Evolutionary conservation across 257 asterid genomes (phyloP).

Genomic region (Fraxinus excelsior): DNA sequence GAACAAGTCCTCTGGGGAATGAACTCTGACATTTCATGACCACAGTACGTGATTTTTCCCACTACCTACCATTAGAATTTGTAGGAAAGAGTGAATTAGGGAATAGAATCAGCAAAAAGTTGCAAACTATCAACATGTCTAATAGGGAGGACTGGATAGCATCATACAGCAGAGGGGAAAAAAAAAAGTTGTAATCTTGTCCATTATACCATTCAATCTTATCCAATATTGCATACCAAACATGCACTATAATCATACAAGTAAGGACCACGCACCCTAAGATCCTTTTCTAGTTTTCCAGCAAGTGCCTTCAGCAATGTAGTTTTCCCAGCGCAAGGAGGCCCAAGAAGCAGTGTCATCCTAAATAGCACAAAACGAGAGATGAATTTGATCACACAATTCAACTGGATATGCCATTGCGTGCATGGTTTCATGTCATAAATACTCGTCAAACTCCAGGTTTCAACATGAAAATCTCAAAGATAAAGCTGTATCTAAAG

Average conservation of each 20-base stretch:
- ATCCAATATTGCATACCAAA: neutral
- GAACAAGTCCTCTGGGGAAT: conserved; percentile 90
- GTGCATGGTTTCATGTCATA: neutral
- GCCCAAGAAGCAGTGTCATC: conserved; percentile 98
- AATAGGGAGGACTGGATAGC: neutral
- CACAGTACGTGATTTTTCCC: conserved; percentile 83
- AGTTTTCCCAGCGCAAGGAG: conserved; percentile 94
- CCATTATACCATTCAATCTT: neutral
- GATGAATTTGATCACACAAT: neutral
- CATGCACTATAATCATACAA: neutral
- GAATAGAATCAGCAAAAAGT: neutral
- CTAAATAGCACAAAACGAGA: conserved; percentile 36
- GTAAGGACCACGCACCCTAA: conserved; percentile 33
- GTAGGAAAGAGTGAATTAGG: conserved; percentile 1
- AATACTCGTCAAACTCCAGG: neutral
- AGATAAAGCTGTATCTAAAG: neutral
- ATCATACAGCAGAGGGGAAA: neutral
- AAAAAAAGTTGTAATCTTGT: neutral
- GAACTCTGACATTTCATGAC: conserved; percentile 78
- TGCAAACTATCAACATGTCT: neutral
- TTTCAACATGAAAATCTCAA: neutral
- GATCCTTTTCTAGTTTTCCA: conserved; percentile 66
- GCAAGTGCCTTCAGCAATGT: conserved; percentile 80
- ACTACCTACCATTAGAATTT: conserved; percentile 41
- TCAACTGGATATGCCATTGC: conserved; percentile 1